Evolutionary conservation across 225 moss, liverwort and hornwort species (phyloP), one percentile per base, ranked within the genome.

Genomic region (Straminergon stramineum): DNA sequence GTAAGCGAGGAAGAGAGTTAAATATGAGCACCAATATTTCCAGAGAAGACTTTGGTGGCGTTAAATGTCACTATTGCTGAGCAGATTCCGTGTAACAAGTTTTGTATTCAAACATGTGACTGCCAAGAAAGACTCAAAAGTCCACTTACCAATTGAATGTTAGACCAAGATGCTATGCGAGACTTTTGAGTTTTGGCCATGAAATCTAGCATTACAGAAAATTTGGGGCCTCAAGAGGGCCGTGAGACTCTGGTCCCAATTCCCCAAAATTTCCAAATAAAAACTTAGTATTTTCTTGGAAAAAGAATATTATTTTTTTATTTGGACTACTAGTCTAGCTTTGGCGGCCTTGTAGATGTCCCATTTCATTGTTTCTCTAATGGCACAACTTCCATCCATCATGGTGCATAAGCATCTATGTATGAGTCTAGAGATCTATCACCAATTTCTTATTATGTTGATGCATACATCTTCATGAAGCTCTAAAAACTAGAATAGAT

Each of bases 271-370:
- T 31, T 64, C 2, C 31, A 64, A 64, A 31, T 64, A 64, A 64
- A 32, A 31, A 16, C 8, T 28, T 13, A 28, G 4, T 28, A 58
- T 21, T 58, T 21, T 8, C 9, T 48, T 48, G 2, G 48, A 48
- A 7, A 48, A 9, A 48, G 10, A 61, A 24, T 24, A 24, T 12
- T 11, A 23, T 24, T 11, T 13, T 27, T 61, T 27, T 26, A 61
- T 61, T 61, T 61, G 61, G 26, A 61, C 1, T 27, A 1, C 5
- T 61, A 6, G 12, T 61, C 12, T 2, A 61, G 8, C 31, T 64
- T 2, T 16, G 3, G 24, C 1, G 1, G 7, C 31, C 7, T 8
- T 31, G 7, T 15, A 64, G 31, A 31, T 6, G 31, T 8, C 8
- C 8, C 13, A 31, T 64, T 31, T n/a, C n/a, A n/a, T n/a, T 64